Evolutionary conservation across 164 flowering plant genomes (phyloP).

Genomic region (Magnolia officinalis): DNA sequence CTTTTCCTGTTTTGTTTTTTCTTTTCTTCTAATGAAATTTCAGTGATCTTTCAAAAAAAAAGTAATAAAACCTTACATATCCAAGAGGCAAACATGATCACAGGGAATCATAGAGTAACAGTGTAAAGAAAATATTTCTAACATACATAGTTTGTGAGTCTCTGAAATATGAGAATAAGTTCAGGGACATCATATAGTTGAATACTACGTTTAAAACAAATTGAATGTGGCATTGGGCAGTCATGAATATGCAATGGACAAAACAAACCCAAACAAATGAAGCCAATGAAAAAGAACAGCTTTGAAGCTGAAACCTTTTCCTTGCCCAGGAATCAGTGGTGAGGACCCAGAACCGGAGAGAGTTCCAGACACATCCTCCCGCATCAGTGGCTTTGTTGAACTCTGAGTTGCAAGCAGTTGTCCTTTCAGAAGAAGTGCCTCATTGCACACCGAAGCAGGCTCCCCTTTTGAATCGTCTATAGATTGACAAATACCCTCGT

Average conservation of each 20-base stretch:
- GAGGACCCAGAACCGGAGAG: slow-evolving; percentile 14
- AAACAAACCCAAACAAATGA: background rate
- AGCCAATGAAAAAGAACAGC: background rate
- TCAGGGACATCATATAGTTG: background rate
- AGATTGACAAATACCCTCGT: slow-evolving; percentile 15
- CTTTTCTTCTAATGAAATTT: too few species aligned
- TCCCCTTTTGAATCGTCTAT: slow-evolving; percentile 15
- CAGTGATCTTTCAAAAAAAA: too few species aligned
- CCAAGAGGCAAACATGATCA: background rate
- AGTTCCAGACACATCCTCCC: slow-evolving; percentile 13
- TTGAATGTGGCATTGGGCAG: background rate
- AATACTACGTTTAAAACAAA: background rate
- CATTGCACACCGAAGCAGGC: slow-evolving; percentile 7
- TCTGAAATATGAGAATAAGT: background rate
- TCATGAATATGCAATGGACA: background rate
- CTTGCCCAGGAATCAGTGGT: slow-evolving; percentile 16
- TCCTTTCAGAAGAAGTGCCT: slow-evolving; percentile 20
- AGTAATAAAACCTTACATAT: background rate
- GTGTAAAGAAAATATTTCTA: background rate
- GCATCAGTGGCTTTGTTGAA: slow-evolving; percentile 10
- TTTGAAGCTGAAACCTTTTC: slow-evolving; percentile 18
- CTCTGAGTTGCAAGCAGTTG: slow-evolving; percentile 16
- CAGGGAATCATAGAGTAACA: background rate
- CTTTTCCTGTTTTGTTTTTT: too few species aligned
- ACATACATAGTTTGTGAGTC: background rate